Conservation (phyloP, 2,329 filamentous ascomycete genomes). For the Exophiala lecanii-corni region DNA sequence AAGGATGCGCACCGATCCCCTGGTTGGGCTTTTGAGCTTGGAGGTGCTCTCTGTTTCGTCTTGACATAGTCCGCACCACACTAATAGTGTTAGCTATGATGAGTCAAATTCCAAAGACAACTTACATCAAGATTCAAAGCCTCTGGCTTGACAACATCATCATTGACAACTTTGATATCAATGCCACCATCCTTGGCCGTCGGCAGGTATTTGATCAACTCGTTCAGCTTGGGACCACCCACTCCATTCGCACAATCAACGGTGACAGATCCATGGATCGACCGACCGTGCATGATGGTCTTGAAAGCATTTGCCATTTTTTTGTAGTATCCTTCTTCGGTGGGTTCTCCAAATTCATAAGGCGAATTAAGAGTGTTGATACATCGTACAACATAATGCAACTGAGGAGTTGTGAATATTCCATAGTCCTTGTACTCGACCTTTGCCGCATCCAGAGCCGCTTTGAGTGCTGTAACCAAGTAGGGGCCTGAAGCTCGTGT, state of each 20-base stretch:
- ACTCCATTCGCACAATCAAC: conserved; percentile 98
- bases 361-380: conserved; percentile 87
- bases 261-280: conserved; percentile 66
- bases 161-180: conserved; percentile 83
- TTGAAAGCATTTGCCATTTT: conserved; percentile 84
- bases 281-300: conserved; percentile 72
- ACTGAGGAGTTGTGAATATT: conserved; percentile 90
- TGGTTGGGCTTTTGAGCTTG: conserved; percentile 69
- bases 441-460: conserved; percentile 71
- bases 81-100: conserved; percentile 40
- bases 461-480: conserved; percentile 72
- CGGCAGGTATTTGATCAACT: conserved; percentile 79
- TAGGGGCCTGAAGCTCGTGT: conserved; percentile 87
- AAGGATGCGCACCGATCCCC: conserved; percentile 82
- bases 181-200: conserved; percentile 62
- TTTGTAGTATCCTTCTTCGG: conserved; percentile 89
- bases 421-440: conserved; percentile 79
- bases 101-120: conserved; percentile 7
- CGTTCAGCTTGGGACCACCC: conserved; percentile 81
- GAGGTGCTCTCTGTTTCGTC: conserved; percentile 87
- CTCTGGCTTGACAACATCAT: conserved; percentile 86
- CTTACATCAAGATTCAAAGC: conserved; percentile 80
- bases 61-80: conserved; percentile 97
- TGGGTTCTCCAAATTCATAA: conserved; percentile 81
- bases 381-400: conserved; percentile 93